Percentiles rank a stretch among this genome's conserved stretches.
phyloP scores from a whole-genome alignment of 2,329 filamentous ascomycete genomes.

The Colletotrichum cordylinicola region DNA sequence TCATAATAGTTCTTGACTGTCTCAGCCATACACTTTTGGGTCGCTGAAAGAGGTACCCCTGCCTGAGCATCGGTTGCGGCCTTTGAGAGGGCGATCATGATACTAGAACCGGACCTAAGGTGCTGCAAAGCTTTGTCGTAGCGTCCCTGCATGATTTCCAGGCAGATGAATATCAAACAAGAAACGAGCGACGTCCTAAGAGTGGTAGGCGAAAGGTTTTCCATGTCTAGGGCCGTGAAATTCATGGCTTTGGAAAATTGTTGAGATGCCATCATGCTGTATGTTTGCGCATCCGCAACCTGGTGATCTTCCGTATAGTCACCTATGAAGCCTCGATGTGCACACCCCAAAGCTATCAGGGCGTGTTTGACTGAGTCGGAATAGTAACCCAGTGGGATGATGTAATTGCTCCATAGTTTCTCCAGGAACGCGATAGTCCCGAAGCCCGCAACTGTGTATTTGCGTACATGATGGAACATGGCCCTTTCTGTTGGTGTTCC shows the following conservation, averaged over 20 bases:
- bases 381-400: not conserved
- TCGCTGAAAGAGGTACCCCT: not conserved
- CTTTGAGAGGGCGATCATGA: not conserved
- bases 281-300: not conserved
- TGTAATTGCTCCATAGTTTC: slow-evolving; percentile 1
- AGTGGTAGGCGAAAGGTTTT: not conserved
- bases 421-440: not conserved
- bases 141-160: slow-evolving; percentile 26
- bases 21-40: not conserved
- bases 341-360: not conserved
- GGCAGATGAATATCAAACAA: slow-evolving; percentile 27
- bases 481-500: not conserved
- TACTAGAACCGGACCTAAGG: slow-evolving; percentile 21
- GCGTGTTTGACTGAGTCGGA: not conserved
- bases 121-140: slow-evolving; percentile 27
- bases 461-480: slow-evolving; percentile 4
- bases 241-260: not conserved
- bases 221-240: not conserved
- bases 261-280: not conserved
- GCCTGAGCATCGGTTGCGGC: not conserved
- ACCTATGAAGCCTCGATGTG: not conserved
- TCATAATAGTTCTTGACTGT: not conserved
- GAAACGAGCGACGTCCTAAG: slow-evolving; percentile 12
- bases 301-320: not conserved
- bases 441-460: not conserved